Percentiles rank a stretch among this genome's conserved stretches.
Evolutionary conservation across 1,284 basidiomycete species (phyloP).

Genomic region (Boletus sp.): DNA sequence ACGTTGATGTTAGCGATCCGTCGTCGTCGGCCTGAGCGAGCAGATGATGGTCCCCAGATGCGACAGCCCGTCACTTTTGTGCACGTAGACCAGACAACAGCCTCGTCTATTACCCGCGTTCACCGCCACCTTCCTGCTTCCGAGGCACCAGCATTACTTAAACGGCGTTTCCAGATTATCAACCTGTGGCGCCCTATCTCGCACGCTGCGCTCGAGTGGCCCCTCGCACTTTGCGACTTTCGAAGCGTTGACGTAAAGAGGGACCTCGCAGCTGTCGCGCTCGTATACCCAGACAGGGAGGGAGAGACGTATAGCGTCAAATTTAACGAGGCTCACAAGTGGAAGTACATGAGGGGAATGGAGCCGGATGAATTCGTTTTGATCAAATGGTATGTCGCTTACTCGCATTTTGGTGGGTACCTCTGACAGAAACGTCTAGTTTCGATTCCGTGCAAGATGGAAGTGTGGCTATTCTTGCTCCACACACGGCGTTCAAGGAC

Average conservation of each 20-base stretch:
- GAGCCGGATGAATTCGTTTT: slow-evolving; percentile 41
- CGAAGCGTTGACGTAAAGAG: slow-evolving; percentile 38
- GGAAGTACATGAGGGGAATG: slow-evolving; percentile 35
- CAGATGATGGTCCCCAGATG: slow-evolving; percentile 39
- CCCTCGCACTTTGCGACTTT: slow-evolving; percentile 49
- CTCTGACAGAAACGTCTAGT: background rate
- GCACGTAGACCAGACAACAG: slow-evolving; percentile 54
- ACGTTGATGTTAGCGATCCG: slow-evolving; percentile 34
- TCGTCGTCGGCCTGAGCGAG: slow-evolving; percentile 38
- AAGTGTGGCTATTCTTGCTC: slow-evolving; percentile 39
- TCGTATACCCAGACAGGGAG: slow-evolving; percentile 22
- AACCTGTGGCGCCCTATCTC: slow-evolving; percentile 55
- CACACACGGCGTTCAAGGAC: slow-evolving; percentile 43
- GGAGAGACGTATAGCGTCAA: slow-evolving; percentile 24
- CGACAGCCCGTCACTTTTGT: slow-evolving; percentile 48
- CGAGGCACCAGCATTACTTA: slow-evolving; percentile 38
- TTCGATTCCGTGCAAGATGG: slow-evolving; percentile 29
- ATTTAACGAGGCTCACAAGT: slow-evolving; percentile 18
- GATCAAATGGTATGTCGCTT: slow-evolving; percentile 37
- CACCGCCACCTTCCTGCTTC: slow-evolving; percentile 47
- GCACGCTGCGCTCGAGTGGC: slow-evolving; percentile 43
- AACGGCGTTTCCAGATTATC: slow-evolving; percentile 48
- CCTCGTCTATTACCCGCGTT: slow-evolving; percentile 46
- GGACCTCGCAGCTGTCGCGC: slow-evolving; percentile 36
- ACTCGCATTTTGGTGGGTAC: background rate